A percentile compares a stretch with the other conserved stretches of the same genome.
Conservation (phyloP, 345 rosid species). For the Eucalyptus cloeziana region DNA sequence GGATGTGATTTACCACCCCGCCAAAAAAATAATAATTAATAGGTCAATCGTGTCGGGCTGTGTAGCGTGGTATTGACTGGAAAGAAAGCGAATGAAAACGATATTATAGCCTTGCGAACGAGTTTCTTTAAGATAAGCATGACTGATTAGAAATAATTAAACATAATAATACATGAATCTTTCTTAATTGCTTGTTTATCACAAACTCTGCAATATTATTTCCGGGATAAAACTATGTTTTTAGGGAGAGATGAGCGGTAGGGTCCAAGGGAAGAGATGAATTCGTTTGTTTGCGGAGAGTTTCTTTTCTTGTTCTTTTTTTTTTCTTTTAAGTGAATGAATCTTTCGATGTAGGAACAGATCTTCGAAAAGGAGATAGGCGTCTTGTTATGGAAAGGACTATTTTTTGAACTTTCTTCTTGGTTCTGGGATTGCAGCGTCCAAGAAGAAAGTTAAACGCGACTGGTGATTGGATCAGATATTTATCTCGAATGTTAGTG, state of each 20-base stretch:
- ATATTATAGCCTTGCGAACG: not conserved
- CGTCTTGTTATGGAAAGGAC: not conserved
- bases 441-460: too few species aligned
- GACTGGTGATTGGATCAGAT: not conserved
- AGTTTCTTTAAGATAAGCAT: not conserved
- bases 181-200: not conserved
- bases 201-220: not conserved
- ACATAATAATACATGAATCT: not conserved
- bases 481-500: not conserved
- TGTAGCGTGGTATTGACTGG: not conserved
- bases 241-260: not conserved
- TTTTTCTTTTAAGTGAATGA: not conserved
- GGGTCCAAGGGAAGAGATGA: not conserved
- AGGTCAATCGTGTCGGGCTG: not conserved
- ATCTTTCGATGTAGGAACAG: not conserved
- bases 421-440: not conserved
- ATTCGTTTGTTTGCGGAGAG: not conserved
- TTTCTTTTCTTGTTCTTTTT: not conserved
- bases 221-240: not conserved
- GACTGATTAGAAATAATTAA: not conserved
- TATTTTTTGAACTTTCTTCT: not conserved
- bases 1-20: not conserved
- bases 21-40: not conserved
- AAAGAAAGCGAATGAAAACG: not conserved
- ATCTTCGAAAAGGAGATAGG: not conserved